phyloP scores from a whole-genome alignment of 441 rosid species.

The Capsella rubella region DNA sequence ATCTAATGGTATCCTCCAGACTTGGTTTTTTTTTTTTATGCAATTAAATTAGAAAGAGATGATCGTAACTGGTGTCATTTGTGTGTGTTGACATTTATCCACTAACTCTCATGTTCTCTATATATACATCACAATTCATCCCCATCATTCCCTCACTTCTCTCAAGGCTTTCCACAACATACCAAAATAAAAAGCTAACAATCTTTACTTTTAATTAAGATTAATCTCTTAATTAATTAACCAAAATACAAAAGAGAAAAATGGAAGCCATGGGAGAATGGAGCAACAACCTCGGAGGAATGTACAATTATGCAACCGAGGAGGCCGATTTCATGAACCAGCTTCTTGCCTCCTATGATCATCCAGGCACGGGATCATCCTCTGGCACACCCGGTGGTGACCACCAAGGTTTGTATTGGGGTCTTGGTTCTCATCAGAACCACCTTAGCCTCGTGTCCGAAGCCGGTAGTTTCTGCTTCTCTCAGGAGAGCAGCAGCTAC shows the following conservation, averaged over 20 bases:
- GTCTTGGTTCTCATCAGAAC: conserved; percentile 36
- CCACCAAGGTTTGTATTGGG: conserved; percentile 33
- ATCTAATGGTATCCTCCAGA: conserved; percentile 34
- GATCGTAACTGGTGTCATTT: conserved; percentile 24
- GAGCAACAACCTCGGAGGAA: conserved; percentile 60
- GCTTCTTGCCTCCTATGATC: conserved; percentile 54
- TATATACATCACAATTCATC: conserved; percentile 21
- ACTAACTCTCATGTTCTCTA: neutral
- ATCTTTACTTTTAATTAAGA: conserved; percentile 15
- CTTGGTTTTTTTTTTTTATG: conserved; percentile 23
- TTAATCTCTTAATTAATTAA: conserved; percentile 19
- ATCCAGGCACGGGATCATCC: conserved; percentile 42
- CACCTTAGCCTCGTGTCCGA: conserved; percentile 34
- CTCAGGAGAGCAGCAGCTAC: conserved; percentile 50
- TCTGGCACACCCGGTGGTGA: conserved; percentile 42
- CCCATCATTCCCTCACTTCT: conserved; percentile 31
- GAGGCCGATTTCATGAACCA: conserved; percentile 88
- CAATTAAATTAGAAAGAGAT: conserved; percentile 23
- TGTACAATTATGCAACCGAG: conserved; percentile 49
- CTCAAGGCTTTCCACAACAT: conserved; percentile 25
- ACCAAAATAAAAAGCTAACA: conserved; percentile 13
- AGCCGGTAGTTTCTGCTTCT: conserved; percentile 41
- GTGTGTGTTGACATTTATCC: conserved; percentile 28
- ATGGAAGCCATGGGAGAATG: conserved; percentile 80
- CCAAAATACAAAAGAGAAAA: conserved; percentile 17